Percentiles rank a stretch among this genome's conserved stretches.
Conservation (phyloP, 768 basidiomycete genomes). For the Hygrocybe coccinea region DNA sequence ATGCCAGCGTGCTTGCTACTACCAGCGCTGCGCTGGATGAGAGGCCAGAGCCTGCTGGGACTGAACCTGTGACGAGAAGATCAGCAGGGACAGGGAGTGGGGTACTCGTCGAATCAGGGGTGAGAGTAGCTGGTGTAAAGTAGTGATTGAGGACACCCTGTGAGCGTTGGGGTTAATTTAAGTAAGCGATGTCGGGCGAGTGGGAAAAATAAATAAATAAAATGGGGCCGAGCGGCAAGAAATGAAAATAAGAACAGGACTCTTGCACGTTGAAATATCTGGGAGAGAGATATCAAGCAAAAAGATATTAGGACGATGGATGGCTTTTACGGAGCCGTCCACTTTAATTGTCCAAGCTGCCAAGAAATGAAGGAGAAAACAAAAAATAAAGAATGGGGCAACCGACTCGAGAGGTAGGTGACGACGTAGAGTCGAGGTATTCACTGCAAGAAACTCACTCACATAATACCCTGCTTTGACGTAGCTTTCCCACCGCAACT, state of each 20-base stretch:
- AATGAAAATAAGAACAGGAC: no score
- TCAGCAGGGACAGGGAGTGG: constrained; percentile 58
- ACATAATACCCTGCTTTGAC: constrained; percentile 85
- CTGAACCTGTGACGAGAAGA: constrained; percentile 71
- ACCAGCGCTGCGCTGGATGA: constrained; percentile 90
- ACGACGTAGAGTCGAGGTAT: no score
- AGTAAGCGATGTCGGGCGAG: not conserved
- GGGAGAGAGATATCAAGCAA: no score
- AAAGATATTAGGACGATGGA: no score
- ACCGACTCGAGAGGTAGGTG: no score
- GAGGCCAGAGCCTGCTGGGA: constrained; percentile 83
- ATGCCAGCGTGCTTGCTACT: constrained; percentile 77
- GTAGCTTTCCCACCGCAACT: constrained; percentile 81
- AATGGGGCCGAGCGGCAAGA: no score
- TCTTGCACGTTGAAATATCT: not conserved
- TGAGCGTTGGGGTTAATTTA: not conserved
- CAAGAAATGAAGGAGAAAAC: no score
- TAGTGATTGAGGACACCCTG: constrained; percentile 67
- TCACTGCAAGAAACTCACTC: constrained; percentile 21
- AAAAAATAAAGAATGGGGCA: no score
- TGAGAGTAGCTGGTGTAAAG: constrained; percentile 34
- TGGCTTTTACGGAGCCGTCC: no score
- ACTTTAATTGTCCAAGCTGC: no score
- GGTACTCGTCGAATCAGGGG: not conserved
- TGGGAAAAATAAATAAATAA: not conserved